These are phyloP conservation scores for Circinella minor DNA, from an alignment of 371 early-diverging fungal species.

Conservation along the genomic window DNA sequence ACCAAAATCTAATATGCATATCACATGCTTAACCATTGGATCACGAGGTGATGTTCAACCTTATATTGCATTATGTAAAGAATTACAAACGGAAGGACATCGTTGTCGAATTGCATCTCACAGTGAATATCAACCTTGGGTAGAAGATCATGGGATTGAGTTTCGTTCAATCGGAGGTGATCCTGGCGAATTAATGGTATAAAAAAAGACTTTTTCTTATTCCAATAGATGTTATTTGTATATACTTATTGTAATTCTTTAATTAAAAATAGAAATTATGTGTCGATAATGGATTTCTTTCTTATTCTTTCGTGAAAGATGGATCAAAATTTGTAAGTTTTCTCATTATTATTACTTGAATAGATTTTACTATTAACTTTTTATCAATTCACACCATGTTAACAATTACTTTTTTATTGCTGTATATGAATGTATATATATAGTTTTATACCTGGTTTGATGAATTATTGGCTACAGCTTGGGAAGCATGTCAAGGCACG, in stretches of 20 bases:
- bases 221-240: too few species aligned
- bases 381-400: too few species aligned
- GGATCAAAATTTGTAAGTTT: conserved; percentile 54
- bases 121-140: conserved; percentile 74
- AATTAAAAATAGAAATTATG: conserved; percentile 60
- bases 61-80: conserved; percentile 80
- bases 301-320: conserved; percentile 71
- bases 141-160: conserved; percentile 73
- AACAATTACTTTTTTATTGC: too few species aligned
- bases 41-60: conserved; percentile 89
- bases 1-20: conserved; percentile 60
- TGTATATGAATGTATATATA: background rate
- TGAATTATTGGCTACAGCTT: conserved; percentile 65
- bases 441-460: conserved; percentile 80
- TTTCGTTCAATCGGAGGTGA: conserved; percentile 76
- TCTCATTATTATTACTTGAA: background rate
- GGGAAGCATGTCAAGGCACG: conserved; percentile 74
- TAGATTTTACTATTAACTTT: too few species aligned
- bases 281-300: conserved; percentile 79
- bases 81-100: conserved; percentile 73
- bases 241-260: background rate
- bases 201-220: background rate
- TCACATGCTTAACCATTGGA: conserved; percentile 82
- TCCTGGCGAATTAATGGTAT: conserved; percentile 69
- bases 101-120: conserved; percentile 78